Evolutionary conservation across 768 basidiomycete genomes (phyloP).

Genomic region (Boletus sp.): DNA sequence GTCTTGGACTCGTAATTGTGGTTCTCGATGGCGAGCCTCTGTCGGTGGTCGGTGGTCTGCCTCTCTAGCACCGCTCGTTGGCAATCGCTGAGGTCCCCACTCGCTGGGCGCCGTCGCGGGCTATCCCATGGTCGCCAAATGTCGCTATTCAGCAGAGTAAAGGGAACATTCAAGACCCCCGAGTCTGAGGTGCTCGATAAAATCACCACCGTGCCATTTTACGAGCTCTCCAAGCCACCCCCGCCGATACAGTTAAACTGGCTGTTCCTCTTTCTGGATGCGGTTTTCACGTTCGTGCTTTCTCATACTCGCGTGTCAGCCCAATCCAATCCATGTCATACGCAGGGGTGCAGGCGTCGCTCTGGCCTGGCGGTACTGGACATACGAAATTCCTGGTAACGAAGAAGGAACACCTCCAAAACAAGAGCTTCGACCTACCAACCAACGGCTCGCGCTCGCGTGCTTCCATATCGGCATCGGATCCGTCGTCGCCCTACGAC

Average conservation of each 20-base stretch:
- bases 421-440: constrained; percentile 28
- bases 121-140: constrained; percentile 7
- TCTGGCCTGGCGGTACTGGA: constrained; percentile 29
- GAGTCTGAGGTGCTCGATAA: constrained; percentile 17
- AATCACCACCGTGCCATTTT: constrained; percentile 24
- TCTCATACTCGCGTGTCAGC: neutral
- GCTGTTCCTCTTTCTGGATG: constrained; percentile 28
- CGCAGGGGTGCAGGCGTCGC: constrained; percentile 25
- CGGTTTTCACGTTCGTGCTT: constrained; percentile 28
- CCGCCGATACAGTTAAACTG: constrained; percentile 24
- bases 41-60: constrained; percentile 9
- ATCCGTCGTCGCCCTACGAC: constrained; percentile 25
- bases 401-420: constrained; percentile 12
- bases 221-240: constrained; percentile 20
- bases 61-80: neutral
- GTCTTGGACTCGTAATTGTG: neutral
- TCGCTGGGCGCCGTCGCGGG: neutral
- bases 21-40: constrained; percentile 15
- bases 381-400: constrained; percentile 15
- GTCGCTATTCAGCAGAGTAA: constrained; percentile 7
- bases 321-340: neutral
- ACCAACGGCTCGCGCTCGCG: constrained; percentile 29
- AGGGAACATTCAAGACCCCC: constrained; percentile 8
- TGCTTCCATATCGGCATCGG: constrained; percentile 29
- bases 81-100: neutral